Base-by-base conservation (phyloP, 371 early-diverging fungal genomes). In the Mortierella polycephala region DNA sequence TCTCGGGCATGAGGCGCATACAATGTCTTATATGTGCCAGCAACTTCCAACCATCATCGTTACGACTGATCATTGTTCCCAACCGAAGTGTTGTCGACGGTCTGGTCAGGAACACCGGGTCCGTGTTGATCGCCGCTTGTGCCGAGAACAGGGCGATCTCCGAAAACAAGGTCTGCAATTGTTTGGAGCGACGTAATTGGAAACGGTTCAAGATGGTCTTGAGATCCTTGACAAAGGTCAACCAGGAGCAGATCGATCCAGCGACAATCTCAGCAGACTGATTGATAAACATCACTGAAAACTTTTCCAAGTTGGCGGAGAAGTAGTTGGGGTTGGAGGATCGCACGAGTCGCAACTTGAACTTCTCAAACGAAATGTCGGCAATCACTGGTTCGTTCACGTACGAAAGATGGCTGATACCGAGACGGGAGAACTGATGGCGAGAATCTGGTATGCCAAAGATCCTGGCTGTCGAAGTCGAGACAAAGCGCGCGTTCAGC, bases 21-120 rank as follows among this genome's bases (percentile, higher is more conserved):
- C 89, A 89, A 67, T 91, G 90, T 10, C 95, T 84, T 70, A 94
- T 84, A 46, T 92, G 88, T 5, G 86, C 87, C 7, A 95, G 67
- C 2, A 95, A 60, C 64, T 92, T 94, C 96, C 96, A 95, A 14
- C 92, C 92, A 12, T 85, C 85, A 65, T 92, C 92, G 13, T 85
- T 86, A 64, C 94, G 88, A 60, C 90, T 89, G 59, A 85, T 83
- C 62, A 76, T 60, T 5, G 88, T 86, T 5, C 92, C 92, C n/a
- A 94, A 64, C n/a, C 90, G 75, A 63, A 94, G 87, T 52, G 93
- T 83, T 18, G 85, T 85, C 1, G 92, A 91, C 0, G 94, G 93
- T n/a, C 89, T 77, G 0, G 91, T 89, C 61, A 95, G 70, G 66
- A 94, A 94, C 0, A 83, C 71, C 1, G 94, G 92, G 73, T 94